These are phyloP conservation scores for Vicia faba DNA, from an alignment of 306 rosid genomes.

Conservation along the genomic window DNA sequence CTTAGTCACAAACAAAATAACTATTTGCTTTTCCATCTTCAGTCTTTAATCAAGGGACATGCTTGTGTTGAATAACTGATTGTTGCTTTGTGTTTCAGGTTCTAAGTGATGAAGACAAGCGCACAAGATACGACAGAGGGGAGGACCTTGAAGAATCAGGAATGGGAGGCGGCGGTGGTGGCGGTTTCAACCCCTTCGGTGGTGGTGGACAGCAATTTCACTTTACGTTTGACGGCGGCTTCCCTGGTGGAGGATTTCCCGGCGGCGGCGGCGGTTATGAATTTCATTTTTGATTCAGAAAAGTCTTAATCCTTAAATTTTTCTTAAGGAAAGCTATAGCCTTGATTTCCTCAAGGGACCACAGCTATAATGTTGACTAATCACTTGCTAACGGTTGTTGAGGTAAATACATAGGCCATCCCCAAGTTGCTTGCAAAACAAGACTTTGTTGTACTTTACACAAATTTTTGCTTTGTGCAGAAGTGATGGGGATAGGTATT, in stretches of 20 bases:
- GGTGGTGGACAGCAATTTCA: conserved; percentile 80
- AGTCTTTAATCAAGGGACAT: conserved; percentile 8
- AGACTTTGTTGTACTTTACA: conserved; percentile 37
- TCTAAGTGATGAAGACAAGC: conserved; percentile 89
- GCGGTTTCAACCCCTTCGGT: conserved; percentile 91
- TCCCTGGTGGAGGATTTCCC: conserved; percentile 69
- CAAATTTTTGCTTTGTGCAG: conserved; percentile 37
- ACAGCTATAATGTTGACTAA: conserved; percentile 47
- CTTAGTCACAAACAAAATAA: conserved; percentile 6
- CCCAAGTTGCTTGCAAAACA: conserved; percentile 41
- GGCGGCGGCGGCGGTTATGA: conserved; percentile 77
- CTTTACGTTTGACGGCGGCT: conserved; percentile 69
- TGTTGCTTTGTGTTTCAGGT: conserved; percentile 53
- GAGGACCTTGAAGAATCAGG: conserved; percentile 95
- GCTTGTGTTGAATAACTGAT: conserved; percentile 29
- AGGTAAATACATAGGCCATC: conserved; percentile 43
- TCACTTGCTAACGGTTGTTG: conserved; percentile 52
- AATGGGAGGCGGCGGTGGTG: conserved; percentile 58
- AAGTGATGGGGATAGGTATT: conserved; percentile 36
- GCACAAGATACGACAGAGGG: conserved; percentile 85
- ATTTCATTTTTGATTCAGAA: conserved; percentile 59
- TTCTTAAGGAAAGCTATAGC: conserved; percentile 28
- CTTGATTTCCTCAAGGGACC: conserved; percentile 43
- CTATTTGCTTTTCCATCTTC: not conserved
- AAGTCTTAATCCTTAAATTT: conserved; percentile 14